These are phyloP conservation scores for Ogataea naganishii DNA, from an alignment of 805 yeast species.

Conservation along the genomic window DNA sequence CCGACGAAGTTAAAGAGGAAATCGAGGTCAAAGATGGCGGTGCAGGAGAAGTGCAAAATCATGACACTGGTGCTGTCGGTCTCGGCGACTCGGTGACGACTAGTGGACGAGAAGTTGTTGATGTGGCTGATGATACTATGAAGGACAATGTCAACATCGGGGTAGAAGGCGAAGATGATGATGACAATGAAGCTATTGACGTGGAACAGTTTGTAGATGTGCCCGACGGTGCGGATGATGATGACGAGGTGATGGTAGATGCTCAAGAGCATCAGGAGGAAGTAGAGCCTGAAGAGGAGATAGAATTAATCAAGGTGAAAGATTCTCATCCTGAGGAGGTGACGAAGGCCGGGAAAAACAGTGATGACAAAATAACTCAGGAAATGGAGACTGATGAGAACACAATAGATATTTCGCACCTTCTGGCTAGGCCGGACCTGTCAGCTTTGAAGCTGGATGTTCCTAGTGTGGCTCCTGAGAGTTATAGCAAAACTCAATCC, in stretches of 20 bases:
- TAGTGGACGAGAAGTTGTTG: not conserved
- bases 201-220: constrained; percentile 6
- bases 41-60: no score
- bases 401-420: constrained; percentile 28
- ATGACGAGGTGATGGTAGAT: not conserved
- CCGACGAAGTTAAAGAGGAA: no score
- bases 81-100: no score
- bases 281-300: not conserved
- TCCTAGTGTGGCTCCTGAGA: constrained; percentile 19
- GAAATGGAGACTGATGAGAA: constrained; percentile 9
- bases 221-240: constrained; percentile 2
- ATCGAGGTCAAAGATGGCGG: no score
- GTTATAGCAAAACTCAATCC: constrained; percentile 3
- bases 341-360: constrained; percentile 3
- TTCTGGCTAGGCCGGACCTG: constrained; percentile 26
- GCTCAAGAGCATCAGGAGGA: no score
- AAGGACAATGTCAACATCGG: constrained; percentile 1
- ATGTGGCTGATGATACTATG: not conserved
- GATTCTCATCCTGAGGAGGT: not conserved
- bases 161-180: constrained; percentile 2
- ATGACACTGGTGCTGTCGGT: no score
- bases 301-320: constrained; percentile 1
- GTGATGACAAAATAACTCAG: constrained; percentile 5
- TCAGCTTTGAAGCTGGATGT: constrained; percentile 24
- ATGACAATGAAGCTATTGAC: constrained; percentile 3